These are phyloP conservation scores for Mediolabrus comicus DNA, from an alignment of 108 stramenopile genomes.

Conservation along the genomic window DNA sequence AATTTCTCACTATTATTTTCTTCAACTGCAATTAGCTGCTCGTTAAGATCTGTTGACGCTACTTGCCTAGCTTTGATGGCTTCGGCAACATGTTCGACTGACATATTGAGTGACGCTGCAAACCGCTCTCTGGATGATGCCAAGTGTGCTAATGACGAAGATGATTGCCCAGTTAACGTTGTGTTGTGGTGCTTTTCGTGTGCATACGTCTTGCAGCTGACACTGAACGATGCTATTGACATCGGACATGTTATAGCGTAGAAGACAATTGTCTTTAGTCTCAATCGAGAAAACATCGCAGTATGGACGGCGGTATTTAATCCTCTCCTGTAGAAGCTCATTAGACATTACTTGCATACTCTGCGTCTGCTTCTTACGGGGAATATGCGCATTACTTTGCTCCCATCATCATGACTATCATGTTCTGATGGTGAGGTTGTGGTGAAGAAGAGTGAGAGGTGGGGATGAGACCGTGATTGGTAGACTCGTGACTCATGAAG, in stretches of 20 bases:
- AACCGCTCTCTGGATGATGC: conserved; percentile 17
- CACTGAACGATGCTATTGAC: neutral
- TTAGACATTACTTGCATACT: too few species aligned
- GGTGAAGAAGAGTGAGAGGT: too few species aligned
- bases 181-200: neutral
- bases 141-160: conserved; percentile 6
- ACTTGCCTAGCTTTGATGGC: conserved; percentile 14
- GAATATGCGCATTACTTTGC: too few species aligned
- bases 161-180: neutral
- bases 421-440: too few species aligned
- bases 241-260: neutral
- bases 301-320: neutral
- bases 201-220: neutral
- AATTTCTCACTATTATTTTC: neutral
- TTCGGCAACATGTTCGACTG: conserved; percentile 13
- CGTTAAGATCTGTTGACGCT: conserved; percentile 1
- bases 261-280: neutral
- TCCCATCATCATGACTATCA: too few species aligned
- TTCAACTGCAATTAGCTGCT: conserved; percentile 6
- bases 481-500: too few species aligned
- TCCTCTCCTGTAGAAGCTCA: too few species aligned
- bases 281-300: neutral
- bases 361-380: too few species aligned
- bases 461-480: too few species aligned
- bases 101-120: conserved; percentile 19